Conservation (phyloP, 495 filamentous ascomycete genomes). For the Cercophora newfieldiana region DNA sequence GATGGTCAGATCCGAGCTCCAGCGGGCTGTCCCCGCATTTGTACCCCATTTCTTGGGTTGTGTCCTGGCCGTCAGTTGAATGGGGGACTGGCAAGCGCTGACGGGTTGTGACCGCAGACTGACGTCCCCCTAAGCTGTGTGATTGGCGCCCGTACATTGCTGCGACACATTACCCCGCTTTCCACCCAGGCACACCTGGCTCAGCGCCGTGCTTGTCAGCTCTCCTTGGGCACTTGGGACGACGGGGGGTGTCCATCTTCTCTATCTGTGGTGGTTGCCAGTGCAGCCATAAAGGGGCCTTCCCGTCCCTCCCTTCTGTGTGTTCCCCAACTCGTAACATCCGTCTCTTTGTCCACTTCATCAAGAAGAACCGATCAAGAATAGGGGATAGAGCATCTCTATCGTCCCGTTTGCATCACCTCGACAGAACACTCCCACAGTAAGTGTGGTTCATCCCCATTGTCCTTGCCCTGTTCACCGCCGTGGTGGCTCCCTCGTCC, state of each 20-base stretch:
- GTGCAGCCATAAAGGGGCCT: slow-evolving; percentile 26
- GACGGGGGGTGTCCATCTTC: not conserved
- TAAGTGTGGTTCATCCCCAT: not conserved
- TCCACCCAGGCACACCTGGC: slow-evolving; percentile 22
- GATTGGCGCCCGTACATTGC: slow-evolving; percentile 36
- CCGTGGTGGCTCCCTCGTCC: no score
- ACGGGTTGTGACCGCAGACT: slow-evolving; percentile 23
- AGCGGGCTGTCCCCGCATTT: not conserved
- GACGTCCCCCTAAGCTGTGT: slow-evolving; percentile 28
- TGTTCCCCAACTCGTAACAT: slow-evolving; percentile 14
- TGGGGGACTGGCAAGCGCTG: slow-evolving; percentile 17
- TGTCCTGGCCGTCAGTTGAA: slow-evolving; percentile 16
- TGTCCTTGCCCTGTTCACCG: no score
- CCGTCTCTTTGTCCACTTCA: not conserved
- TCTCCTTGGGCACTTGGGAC: slow-evolving; percentile 1
- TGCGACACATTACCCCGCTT: slow-evolving; percentile 37
- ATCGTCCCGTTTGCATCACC: not conserved
- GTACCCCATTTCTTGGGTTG: slow-evolving; percentile 12
- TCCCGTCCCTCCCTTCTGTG: slow-evolving; percentile 21
- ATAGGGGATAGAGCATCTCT: not conserved
- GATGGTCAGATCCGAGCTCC: not conserved
- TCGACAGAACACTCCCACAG: not conserved
- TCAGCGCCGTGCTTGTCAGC: slow-evolving; percentile 17
- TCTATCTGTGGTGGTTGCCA: slow-evolving; percentile 5
- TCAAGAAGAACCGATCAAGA: not conserved